Percentiles rank a stretch among this genome's conserved stretches.
phyloP scores from a whole-genome alignment of 345 rosid genomes.

The Brassica juncea region DNA sequence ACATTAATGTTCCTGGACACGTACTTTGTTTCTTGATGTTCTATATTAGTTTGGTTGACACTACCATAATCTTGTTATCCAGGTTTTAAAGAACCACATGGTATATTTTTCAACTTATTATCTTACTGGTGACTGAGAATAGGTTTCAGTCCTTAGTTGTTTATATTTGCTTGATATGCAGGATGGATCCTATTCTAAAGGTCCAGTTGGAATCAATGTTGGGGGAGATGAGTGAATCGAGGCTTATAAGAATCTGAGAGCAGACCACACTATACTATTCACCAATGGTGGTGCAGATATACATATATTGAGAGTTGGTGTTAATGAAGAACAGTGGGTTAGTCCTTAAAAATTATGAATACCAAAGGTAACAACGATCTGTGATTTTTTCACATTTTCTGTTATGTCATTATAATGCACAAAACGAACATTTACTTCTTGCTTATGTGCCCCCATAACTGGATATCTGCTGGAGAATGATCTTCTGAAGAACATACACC shows the following conservation, averaged over 20 bases:
- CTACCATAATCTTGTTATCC: too few species aligned
- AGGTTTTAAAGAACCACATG: too few species aligned
- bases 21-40: background rate
- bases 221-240: slow-evolving; percentile 56
- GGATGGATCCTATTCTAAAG: slow-evolving; percentile 96
- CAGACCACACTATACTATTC: slow-evolving; percentile 82
- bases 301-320: slow-evolving; percentile 90
- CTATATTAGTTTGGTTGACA: slow-evolving; percentile 56
- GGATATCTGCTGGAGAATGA: too few species aligned
- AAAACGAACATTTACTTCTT: too few species aligned
- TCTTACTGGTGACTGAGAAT: background rate
- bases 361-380: slow-evolving; percentile 50
- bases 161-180: slow-evolving; percentile 30
- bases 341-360: slow-evolving; percentile 61
- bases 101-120: background rate
- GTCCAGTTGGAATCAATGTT: slow-evolving; percentile 74
- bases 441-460: too few species aligned
- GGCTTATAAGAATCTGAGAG: slow-evolving; percentile 66
- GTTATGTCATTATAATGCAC: too few species aligned
- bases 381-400: too few species aligned
- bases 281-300: slow-evolving; percentile 71
- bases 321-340: slow-evolving; percentile 84
- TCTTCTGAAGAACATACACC: too few species aligned
- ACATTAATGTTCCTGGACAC: background rate
- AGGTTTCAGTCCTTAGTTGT: background rate